Percentiles rank a stretch among this genome's conserved stretches.
Evolutionary conservation across 1,284 basidiomycete genomes (phyloP).

Genomic region (Sphagnurus paluster): DNA sequence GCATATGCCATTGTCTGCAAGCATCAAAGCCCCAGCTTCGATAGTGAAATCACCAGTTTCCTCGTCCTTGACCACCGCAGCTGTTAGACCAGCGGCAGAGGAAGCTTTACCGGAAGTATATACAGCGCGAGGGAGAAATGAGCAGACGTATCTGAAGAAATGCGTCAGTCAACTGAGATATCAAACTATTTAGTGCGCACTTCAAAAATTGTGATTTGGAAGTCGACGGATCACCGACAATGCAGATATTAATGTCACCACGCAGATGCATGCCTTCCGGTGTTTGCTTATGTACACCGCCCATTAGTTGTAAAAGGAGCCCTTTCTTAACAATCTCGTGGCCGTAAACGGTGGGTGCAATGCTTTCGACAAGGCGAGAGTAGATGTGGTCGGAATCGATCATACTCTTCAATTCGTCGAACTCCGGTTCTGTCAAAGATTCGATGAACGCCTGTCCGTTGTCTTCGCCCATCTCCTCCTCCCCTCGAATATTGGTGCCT

Average conservation of each 20-base stretch:
- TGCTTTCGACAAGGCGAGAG: constrained; percentile 88
- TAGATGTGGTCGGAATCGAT: constrained; percentile 94
- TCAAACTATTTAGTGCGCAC: constrained; percentile 45
- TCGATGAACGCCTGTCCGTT: constrained; percentile 82
- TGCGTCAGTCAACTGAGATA: background rate
- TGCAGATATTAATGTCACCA: constrained; percentile 98
- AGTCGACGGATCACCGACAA: constrained; percentile 96
- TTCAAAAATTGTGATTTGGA: constrained; percentile 99
- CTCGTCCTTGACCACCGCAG: constrained; percentile 97
- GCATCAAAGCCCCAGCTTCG: constrained; percentile 98
- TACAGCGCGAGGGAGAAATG: constrained; percentile 97
- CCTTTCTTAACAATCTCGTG: constrained; percentile 99
- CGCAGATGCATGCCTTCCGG: constrained; percentile 95
- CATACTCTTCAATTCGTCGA: constrained; percentile 94
- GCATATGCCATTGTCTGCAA: constrained; percentile 99
- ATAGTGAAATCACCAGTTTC: constrained; percentile 99
- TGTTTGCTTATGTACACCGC: constrained; percentile 99
- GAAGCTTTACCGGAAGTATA: constrained; percentile 99
- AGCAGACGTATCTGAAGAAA: constrained; percentile 84
- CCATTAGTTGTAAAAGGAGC: constrained; percentile 96
- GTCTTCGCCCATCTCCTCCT: constrained; percentile 77
- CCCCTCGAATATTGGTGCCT: constrained; percentile 85
- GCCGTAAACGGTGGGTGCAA: constrained; percentile 97
- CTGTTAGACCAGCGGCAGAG: constrained; percentile 97
- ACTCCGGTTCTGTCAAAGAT: constrained; percentile 90